Base-by-base conservation (phyloP, 345 rosid genomes). In the Citrus reticulata region DNA sequence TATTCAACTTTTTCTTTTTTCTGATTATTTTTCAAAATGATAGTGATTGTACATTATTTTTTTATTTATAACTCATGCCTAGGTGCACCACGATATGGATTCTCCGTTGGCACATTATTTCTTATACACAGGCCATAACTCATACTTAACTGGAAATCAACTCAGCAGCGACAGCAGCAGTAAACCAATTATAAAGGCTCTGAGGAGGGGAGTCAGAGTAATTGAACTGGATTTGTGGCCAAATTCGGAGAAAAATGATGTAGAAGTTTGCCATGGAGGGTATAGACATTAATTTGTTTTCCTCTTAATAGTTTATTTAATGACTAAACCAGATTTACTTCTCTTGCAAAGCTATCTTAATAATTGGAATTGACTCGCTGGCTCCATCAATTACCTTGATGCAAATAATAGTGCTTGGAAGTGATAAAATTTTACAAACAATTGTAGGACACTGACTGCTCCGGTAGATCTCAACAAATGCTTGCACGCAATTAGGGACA, bases 181-280 rank as follows among this genome's bases (percentile, higher is more conserved):
- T 1, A 84, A 81, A 46, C 97, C 98, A 2, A 95, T 95, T 37
- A 83, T 68, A 51, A 79, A 79, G 60, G 93, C 98, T 82, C 80
- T 95, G 25, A 24, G 29, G 62, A 81, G 51, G 64, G 93, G 97
- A 54, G 97, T 95, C 9, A 87, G 97, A 82, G 95, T 91, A 2
- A 93, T 95, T 68, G 98, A 95, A 83, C 84, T 95, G 74, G 98
- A 95, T 87, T 81, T 95, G 69, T 92, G 98, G 98, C 94, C 98
- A 19, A 84, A 80, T 85, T 63, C 88, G 67, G 79, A 83, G 3
- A 84, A 84, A 54, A 82, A 86, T 9, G 76, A 84, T 77, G 90
- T 89, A 1, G 77, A 93, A 81, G 97, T 93, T 80, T 82, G 87
- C 77, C 97, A 93, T 75, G 97, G 98, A 79, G 94, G 97, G 97